These are phyloP conservation scores for Russula vinacea DNA, from an alignment of 768 basidiomycete genomes.

Conservation along the genomic window DNA sequence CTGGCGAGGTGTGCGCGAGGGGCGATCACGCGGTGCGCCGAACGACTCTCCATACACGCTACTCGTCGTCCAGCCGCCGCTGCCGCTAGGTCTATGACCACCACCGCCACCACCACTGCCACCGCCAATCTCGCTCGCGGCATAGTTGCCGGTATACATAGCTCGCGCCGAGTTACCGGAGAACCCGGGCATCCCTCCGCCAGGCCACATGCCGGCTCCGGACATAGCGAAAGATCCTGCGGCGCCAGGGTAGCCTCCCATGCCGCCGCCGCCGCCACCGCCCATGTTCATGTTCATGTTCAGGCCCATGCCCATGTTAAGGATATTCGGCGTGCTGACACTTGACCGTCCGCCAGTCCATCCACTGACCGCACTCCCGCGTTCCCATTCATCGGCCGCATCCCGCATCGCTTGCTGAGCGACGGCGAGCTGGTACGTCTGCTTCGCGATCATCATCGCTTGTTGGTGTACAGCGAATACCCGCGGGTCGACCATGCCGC, in stretches of 20 bases:
- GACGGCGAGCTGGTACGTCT: conserved; percentile 85
- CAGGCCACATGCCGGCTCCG: conserved; percentile 43
- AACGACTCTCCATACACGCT: conserved; percentile 65
- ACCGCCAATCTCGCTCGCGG: conserved; percentile 43
- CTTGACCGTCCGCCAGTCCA: conserved; percentile 34
- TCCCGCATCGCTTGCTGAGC: conserved; percentile 87
- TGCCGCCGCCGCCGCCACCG: conserved; percentile 18
- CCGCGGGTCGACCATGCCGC: conserved; percentile 27
- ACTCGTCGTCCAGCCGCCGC: conserved; percentile 45
- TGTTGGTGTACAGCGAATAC: conserved; percentile 74
- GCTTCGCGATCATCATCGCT: conserved; percentile 82
- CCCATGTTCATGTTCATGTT: conserved; percentile 32
- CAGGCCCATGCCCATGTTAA: conserved; percentile 39
- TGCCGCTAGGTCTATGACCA: neutral
- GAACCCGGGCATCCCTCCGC: conserved; percentile 46
- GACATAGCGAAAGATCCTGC: conserved; percentile 29
- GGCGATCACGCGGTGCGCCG: conserved; percentile 32
- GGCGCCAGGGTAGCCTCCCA: conserved; percentile 15
- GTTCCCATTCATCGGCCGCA: conserved; percentile 91
- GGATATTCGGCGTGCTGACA: conserved; percentile 35
- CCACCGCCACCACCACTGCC: too few species aligned
- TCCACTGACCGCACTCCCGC: conserved; percentile 51
- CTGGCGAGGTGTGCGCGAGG: conserved; percentile 30
- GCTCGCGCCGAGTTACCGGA: conserved; percentile 46
- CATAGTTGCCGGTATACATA: conserved; percentile 67